These are phyloP conservation scores for Vigna nakashimae DNA, from an alignment of 306 rosid species.

Conservation along the genomic window DNA sequence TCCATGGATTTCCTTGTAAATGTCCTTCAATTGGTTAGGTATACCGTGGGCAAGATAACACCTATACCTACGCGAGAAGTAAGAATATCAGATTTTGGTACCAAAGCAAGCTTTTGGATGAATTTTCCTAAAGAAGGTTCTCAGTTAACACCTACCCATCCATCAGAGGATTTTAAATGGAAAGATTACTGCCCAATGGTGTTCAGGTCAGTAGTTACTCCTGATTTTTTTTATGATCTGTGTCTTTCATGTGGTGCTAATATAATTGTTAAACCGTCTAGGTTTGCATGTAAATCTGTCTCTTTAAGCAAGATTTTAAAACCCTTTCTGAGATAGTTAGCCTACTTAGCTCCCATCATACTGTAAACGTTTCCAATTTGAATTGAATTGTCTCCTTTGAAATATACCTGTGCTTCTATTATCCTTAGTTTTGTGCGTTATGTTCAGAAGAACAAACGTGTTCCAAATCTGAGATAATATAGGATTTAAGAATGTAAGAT, in stretches of 20 bases:
- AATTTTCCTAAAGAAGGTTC: constrained; percentile 89
- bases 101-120: constrained; percentile 97
- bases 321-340: neutral
- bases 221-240: constrained; percentile 25
- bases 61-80: constrained; percentile 89
- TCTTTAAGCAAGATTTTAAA: neutral
- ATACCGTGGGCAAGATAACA: constrained; percentile 94
- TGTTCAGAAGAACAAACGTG: neutral
- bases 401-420: neutral
- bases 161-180: constrained; percentile 91
- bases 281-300: constrained; percentile 14
- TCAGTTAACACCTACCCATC: constrained; percentile 88
- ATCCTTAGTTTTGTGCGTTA: neutral
- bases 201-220: constrained; percentile 66
- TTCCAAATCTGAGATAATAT: neutral
- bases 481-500: neutral
- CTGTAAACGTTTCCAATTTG: neutral
- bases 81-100: constrained; percentile 81
- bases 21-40: constrained; percentile 68
- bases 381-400: neutral
- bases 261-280: constrained; percentile 34
- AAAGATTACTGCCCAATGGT: constrained; percentile 97
- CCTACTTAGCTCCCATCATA: neutral
- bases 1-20: constrained; percentile 5
- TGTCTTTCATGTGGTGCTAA: constrained; percentile 16